Base-by-base conservation (phyloP, 176 grass and related monocot species). In the Eragrostis curvula region DNA sequence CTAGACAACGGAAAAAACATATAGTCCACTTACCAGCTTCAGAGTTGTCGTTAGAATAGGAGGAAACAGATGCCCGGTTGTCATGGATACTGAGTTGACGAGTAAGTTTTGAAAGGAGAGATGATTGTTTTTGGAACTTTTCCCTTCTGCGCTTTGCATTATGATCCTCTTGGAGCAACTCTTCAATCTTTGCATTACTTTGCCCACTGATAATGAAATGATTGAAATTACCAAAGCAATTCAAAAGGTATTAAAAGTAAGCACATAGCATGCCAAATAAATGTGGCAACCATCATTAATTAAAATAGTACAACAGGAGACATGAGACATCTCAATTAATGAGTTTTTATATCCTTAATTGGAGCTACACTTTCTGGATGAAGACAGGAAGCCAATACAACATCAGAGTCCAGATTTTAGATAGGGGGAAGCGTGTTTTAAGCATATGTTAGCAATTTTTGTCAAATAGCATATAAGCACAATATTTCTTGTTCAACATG, bases 21-120 rank as follows among this genome's bases (percentile, higher is more conserved):
- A 36, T 12, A 70, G 42, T 49, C 52, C 41, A 25, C 74, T 86
- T 88, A 99, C 93, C 91, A 77, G 76, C 49, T 88, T 83, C 91
- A 62, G 81, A 46, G 64, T 71, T 70, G 23, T 77, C 89, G 45
- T 92, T 83, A 10, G 93, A 88, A 82, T 89, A 88, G 74, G 90
- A 84, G 42, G 91, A 84, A 75, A 79, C 72, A 69, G 89, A 60
- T 73, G 93, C 86, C 61, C 93, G 85, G 74, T 99, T 96, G 73
- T 99, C 96, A 77, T 96, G 92, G 52, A 96, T 79, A 45, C 91
- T 91, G 32, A 99, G 90, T 75, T 99, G 96, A 51, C 89, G 96
- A 70, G 89, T 99, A 63, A 99, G 93, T 69, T 96, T 96, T 58
- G 96, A 99, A 77, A 99, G 63, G 58, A 96, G 80, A 57, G 93